Conservation (phyloP, 768 basidiomycete genomes). For the Naganishia kalamii region DNA sequence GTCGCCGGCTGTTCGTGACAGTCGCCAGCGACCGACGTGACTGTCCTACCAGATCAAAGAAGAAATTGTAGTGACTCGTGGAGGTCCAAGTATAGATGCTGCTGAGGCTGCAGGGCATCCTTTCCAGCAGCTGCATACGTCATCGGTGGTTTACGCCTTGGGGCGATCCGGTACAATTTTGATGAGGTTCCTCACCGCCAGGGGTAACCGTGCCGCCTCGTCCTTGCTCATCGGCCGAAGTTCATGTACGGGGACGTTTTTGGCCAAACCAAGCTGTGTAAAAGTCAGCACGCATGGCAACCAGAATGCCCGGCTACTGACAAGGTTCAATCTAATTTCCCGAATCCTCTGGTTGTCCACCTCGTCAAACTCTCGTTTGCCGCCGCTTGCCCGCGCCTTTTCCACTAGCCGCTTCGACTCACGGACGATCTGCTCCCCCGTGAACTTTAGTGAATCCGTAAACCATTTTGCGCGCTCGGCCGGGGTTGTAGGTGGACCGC, state of each 20-base stretch:
- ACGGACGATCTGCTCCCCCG: conserved; percentile 20
- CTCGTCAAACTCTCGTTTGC: background rate
- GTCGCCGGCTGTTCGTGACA: too few relatives aligned
- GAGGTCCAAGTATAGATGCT: too few relatives aligned
- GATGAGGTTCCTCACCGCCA: conserved; percentile 20
- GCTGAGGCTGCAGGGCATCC: too few relatives aligned
- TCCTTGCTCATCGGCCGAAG: conserved; percentile 21
- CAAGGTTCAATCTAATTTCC: conserved; percentile 20
- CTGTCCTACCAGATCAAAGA: too few relatives aligned
- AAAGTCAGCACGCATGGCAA: background rate
- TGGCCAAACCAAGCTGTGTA: conserved; percentile 21
- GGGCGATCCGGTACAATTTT: conserved; percentile 15
- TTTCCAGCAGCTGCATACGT: too few relatives aligned
- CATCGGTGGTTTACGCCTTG: too few relatives aligned
- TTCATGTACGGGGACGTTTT: conserved; percentile 26
- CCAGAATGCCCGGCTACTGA: background rate
- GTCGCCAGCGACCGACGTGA: too few relatives aligned
- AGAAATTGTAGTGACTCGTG: too few relatives aligned
- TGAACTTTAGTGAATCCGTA: conserved; percentile 2
- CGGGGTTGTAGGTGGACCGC: conserved; percentile 13
- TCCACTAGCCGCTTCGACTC: conserved; percentile 4
- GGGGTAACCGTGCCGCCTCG: conserved; percentile 14
- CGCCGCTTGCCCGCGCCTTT: background rate
- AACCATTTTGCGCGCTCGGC: conserved; percentile 17
- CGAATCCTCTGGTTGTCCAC: conserved; percentile 15